Percentiles rank a stretch among this genome's conserved stretches.
These are phyloP conservation scores for Micractinium sp. DNA, from an alignment of 139 green algal genomes.

Conservation along the genomic window DNA sequence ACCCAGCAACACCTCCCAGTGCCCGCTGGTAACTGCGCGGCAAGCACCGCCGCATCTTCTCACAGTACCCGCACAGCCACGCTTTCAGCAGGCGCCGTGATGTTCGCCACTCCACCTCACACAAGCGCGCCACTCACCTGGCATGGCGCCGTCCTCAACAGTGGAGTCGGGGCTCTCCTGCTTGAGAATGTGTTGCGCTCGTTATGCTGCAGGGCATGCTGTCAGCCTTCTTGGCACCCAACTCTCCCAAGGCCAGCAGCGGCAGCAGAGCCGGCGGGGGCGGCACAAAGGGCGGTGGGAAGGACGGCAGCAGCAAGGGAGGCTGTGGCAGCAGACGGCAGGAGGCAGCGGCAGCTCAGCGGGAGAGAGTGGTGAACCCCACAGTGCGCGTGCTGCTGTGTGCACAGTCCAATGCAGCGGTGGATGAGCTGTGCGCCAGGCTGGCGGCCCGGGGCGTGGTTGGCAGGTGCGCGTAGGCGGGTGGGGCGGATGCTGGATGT, in stretches of 20 bases:
- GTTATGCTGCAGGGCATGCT: neutral
- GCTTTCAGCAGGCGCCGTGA: too few relatives aligned
- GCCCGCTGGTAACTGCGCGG: too few relatives aligned
- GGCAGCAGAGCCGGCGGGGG: neutral
- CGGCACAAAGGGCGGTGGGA: neutral
- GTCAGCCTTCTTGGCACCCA: slow-evolving; percentile 11
- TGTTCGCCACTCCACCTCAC: too few relatives aligned
- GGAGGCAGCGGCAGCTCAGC: neutral
- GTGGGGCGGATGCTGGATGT: too few relatives aligned
- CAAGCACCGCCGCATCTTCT: too few relatives aligned
- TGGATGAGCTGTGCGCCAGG: slow-evolving; percentile 91
- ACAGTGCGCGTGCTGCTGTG: slow-evolving; percentile 89
- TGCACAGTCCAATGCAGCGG: slow-evolving; percentile 92
- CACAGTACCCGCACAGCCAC: too few relatives aligned
- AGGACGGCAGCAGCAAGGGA: neutral
- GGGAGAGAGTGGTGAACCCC: neutral
- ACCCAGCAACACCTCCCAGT: too few relatives aligned
- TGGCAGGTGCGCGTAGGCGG: neutral
- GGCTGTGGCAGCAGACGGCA: neutral
- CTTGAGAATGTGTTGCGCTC: too few relatives aligned
- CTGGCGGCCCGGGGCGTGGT: slow-evolving; percentile 78
- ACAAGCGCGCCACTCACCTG: too few relatives aligned
- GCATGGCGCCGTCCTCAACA: too few relatives aligned
- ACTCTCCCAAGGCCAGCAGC: neutral
- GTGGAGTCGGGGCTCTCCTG: too few relatives aligned